A percentile compares a stretch with the other conserved stretches of the same genome.
These are phyloP conservation scores for Pseudogymnoascus sp. DNA, from an alignment of 2,329 filamentous ascomycete genomes.

Conservation along the genomic window DNA sequence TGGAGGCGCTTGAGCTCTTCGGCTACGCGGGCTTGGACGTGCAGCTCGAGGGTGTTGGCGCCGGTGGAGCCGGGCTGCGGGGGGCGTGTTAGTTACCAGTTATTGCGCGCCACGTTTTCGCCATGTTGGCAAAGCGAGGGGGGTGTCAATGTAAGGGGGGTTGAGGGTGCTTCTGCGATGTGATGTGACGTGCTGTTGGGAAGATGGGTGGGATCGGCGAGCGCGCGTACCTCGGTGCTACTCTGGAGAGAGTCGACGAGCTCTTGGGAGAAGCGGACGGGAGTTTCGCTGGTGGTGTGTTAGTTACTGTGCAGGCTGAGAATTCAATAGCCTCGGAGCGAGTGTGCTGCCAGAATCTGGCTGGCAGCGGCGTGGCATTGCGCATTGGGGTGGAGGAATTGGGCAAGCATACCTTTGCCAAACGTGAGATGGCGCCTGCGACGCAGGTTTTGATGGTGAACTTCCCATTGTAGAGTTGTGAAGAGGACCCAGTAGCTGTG, in stretches of 20 bases:
- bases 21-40: slow-evolving; percentile 80
- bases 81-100: neutral
- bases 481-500: slow-evolving; percentile 11
- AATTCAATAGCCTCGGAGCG: slow-evolving; percentile 1
- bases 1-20: slow-evolving; percentile 77
- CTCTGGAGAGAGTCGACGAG: slow-evolving; percentile 77
- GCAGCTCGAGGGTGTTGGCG: slow-evolving; percentile 73
- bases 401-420: slow-evolving; percentile 12
- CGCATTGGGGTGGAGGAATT: neutral
- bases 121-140: neutral
- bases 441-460: slow-evolving; percentile 11
- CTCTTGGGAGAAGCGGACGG: slow-evolving; percentile 69
- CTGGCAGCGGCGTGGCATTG: neutral
- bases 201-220: neutral
- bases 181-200: neutral
- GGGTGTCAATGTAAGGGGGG: neutral
- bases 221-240: slow-evolving; percentile 67
- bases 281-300: slow-evolving; percentile 43
- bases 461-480: slow-evolving; percentile 13
- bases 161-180: neutral
- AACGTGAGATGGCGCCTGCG: slow-evolving; percentile 11
- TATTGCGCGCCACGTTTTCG: neutral
- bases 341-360: neutral
- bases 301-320: neutral
- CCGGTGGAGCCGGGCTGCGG: slow-evolving; percentile 80